A percentile compares a stretch with the other conserved stretches of the same genome.
These are phyloP conservation scores for Sarocladiaceae sp. DNA, from an alignment of 2,329 filamentous ascomycete species.

Conservation along the genomic window DNA sequence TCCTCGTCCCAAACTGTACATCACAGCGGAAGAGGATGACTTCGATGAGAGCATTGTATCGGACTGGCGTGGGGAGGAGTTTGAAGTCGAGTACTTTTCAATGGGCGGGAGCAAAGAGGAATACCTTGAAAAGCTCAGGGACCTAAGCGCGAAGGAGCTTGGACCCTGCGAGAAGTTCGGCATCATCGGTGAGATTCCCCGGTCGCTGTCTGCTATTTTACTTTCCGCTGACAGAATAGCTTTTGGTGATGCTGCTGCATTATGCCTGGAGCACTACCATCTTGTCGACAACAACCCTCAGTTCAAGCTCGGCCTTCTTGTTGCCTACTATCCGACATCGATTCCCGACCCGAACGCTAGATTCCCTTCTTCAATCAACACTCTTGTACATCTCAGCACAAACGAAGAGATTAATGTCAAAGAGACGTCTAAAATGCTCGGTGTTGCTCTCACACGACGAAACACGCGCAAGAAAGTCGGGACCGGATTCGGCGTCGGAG, in stretches of 20 bases:
- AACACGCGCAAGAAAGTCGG: constrained; percentile 28
- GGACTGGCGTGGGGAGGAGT: constrained; percentile 39
- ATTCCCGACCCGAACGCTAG: constrained; percentile 37
- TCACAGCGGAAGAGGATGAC: constrained; percentile 37
- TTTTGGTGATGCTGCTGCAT: constrained; percentile 38
- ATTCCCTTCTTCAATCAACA: constrained; percentile 34
- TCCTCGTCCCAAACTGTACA: constrained; percentile 32
- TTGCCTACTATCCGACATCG: constrained; percentile 41
- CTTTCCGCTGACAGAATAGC: too few species aligned
- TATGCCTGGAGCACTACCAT: constrained; percentile 41
- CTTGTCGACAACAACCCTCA: constrained; percentile 39
- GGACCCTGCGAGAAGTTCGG: constrained; percentile 39
- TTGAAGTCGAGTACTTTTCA: constrained; percentile 37
- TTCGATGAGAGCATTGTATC: constrained; percentile 33
- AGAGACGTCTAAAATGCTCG: constrained; percentile 37
- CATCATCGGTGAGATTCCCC: constrained; percentile 37
- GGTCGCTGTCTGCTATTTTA: too few species aligned
- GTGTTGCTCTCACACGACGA: constrained; percentile 39
- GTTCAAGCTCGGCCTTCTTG: constrained; percentile 35
- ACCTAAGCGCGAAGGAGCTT: constrained; percentile 26
- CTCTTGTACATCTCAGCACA: constrained; percentile 34
- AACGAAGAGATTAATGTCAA: constrained; percentile 36
- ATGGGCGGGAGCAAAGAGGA: constrained; percentile 27
- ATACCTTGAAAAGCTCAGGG: constrained; percentile 29
- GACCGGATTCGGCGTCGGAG: constrained; percentile 32